A percentile compares a stretch with the other conserved stretches of the same genome.
phyloP scores from a whole-genome alignment of 139 green algal genomes.

The Trebouxia sp. region DNA sequence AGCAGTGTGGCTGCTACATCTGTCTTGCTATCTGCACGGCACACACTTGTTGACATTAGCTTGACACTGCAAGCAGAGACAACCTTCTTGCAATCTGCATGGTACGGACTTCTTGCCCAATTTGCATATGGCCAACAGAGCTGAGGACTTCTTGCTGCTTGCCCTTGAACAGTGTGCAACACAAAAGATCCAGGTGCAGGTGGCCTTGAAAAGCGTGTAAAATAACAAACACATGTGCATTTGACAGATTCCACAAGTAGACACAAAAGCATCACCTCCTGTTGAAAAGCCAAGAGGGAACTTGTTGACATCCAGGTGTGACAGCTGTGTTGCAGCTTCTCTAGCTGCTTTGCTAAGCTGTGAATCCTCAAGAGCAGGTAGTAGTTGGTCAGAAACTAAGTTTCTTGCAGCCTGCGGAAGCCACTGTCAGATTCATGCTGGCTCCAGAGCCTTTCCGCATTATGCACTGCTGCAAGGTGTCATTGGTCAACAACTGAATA shows the following conservation, averaged over 20 bases:
- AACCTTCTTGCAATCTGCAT: not conserved
- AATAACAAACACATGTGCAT: no score
- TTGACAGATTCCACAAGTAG: not conserved
- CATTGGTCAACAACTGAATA: not conserved
- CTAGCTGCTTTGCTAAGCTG: constrained; percentile 22
- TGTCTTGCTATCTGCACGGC: constrained; percentile 45
- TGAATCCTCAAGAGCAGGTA: constrained; percentile 30
- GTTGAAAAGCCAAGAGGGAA: constrained; percentile 47
- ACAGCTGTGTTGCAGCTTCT: constrained; percentile 9
- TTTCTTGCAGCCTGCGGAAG: constrained; percentile 9
- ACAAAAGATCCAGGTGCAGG: no score
- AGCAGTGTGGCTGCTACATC: constrained; percentile 59
- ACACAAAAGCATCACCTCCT: not conserved
- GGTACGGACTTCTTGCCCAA: not conserved
- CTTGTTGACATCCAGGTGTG: constrained; percentile 28
- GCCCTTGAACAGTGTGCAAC: not conserved
- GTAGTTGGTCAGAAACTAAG: constrained; percentile 27
- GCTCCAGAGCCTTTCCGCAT: not conserved
- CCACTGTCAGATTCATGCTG: not conserved
- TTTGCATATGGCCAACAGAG: no score
- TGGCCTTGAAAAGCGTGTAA: no score
- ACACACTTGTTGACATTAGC: not conserved
- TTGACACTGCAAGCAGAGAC: not conserved
- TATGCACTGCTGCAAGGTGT: not conserved
- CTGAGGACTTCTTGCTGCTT: no score